phyloP scores from a whole-genome alignment of 164 flowering plant genomes.

The Piper betle region DNA sequence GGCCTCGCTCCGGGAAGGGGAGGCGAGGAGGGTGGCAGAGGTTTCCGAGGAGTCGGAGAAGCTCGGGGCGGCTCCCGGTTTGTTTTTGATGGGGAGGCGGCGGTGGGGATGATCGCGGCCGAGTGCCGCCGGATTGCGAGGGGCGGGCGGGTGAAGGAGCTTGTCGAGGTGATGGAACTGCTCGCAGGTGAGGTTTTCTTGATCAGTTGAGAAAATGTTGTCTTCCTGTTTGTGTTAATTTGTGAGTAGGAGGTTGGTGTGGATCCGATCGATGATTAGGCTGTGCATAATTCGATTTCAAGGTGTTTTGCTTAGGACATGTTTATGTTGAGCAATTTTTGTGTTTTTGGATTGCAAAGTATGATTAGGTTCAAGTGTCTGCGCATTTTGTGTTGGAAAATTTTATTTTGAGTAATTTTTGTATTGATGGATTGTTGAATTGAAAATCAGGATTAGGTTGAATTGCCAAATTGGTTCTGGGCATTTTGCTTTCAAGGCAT shows the following conservation, averaged over 20 bases:
- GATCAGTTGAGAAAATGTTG: too few relatives aligned
- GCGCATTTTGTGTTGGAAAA: too few relatives aligned
- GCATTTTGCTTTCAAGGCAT: too few relatives aligned
- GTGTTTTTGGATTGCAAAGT: too few relatives aligned
- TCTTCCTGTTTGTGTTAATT: not conserved
- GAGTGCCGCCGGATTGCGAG: slow-evolving; percentile 32
- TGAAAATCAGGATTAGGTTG: too few relatives aligned
- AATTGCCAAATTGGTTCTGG: too few relatives aligned
- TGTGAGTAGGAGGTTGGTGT: not conserved
- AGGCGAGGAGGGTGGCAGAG: slow-evolving; percentile 19
- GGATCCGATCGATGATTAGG: not conserved
- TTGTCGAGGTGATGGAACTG: slow-evolving; percentile 38
- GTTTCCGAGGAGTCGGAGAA: slow-evolving; percentile 19
- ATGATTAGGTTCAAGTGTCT: too few relatives aligned
- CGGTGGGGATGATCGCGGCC: slow-evolving; percentile 16
- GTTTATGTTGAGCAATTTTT: too few relatives aligned
- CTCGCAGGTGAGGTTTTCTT: slow-evolving; percentile 39
- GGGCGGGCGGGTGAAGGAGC: slow-evolving; percentile 27
- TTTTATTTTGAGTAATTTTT: too few relatives aligned
- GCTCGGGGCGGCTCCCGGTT: slow-evolving; percentile 34
- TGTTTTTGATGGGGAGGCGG: slow-evolving; percentile 29
- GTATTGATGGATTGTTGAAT: too few relatives aligned
- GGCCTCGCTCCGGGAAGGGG: slow-evolving; percentile 28
- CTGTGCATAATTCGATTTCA: too few relatives aligned
- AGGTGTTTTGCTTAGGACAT: too few relatives aligned